phyloP scores from a whole-genome alignment of 169 alveolate genomes.

The Perkinsus olseni region DNA sequence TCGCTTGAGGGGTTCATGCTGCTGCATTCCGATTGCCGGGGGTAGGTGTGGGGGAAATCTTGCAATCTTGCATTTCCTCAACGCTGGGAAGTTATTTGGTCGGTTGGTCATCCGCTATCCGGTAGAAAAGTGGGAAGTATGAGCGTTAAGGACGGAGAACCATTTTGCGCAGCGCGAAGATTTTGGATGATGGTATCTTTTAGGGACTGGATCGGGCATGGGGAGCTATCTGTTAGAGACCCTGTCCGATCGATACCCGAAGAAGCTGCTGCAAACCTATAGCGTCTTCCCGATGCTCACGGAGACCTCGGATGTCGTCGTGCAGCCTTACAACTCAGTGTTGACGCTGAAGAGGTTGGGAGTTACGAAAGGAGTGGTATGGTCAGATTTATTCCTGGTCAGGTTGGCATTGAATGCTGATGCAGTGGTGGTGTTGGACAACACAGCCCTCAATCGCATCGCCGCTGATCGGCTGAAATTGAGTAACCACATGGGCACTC shows the following conservation, averaged over 20 bases:
- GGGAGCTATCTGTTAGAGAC: constrained; percentile 94
- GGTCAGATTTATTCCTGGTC: neutral
- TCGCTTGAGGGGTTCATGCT: constrained; percentile 94
- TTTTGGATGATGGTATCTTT: neutral
- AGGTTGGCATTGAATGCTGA: constrained; percentile 69
- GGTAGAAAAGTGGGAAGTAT: too few relatives aligned
- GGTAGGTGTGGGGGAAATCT: neutral
- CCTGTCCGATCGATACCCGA: constrained; percentile 89
- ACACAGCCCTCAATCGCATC: constrained; percentile 92
- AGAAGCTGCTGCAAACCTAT: constrained; percentile 63
- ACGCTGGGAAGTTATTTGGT: too few relatives aligned
- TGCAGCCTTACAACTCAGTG: constrained; percentile 95
- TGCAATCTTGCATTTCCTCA: too few relatives aligned
- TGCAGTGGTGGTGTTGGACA: constrained; percentile 95
- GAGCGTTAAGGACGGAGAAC: too few relatives aligned
- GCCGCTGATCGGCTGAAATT: constrained; percentile 75
- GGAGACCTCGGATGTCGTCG: constrained; percentile 95
- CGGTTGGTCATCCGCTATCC: too few relatives aligned
- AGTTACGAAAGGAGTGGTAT: neutral
- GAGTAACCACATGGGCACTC: too few relatives aligned
- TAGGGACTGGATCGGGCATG: constrained; percentile 98
- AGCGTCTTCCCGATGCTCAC: constrained; percentile 79
- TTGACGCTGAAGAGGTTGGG: constrained; percentile 67
- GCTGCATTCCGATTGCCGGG: constrained; percentile 86
- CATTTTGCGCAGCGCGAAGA: too few relatives aligned